A percentile compares a stretch with the other conserved stretches of the same genome.
Evolutionary conservation across 1,284 basidiomycete genomes (phyloP).

Genomic region (Exobasidium cylindrosporum): DNA sequence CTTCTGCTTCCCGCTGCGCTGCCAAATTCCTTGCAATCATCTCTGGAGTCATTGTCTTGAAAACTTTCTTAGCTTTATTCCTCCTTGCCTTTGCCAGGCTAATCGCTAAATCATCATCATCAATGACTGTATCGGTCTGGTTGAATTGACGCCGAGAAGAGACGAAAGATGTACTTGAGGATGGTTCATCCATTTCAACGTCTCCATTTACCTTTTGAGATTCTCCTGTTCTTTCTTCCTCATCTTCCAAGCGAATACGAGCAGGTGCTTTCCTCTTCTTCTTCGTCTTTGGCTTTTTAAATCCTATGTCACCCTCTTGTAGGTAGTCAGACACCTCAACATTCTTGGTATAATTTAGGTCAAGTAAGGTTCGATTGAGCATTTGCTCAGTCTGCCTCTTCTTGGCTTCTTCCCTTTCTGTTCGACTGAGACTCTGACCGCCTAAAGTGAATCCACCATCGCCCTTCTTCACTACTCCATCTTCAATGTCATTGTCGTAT

Average conservation of each 20-base stretch:
- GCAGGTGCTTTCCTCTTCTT: constrained; percentile 79
- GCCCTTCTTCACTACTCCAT: constrained; percentile 15
- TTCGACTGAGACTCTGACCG: constrained; percentile 18
- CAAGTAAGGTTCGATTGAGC: constrained; percentile 71
- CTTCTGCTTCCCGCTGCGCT: constrained; percentile 66
- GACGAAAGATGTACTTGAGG: neutral
- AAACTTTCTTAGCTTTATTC: constrained; percentile 71
- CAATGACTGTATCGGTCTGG: constrained; percentile 66
- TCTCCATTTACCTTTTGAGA: constrained; percentile 49
- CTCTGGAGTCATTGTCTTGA: constrained; percentile 75
- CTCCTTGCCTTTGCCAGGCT: constrained; percentile 81
- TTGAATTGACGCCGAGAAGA: neutral
- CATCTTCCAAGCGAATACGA: constrained; percentile 68
- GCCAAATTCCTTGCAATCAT: constrained; percentile 70
- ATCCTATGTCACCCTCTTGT: constrained; percentile 83
- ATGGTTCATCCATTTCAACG: constrained; percentile 62
- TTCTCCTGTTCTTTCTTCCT: constrained; percentile 58
- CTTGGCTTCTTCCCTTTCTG: constrained; percentile 57
- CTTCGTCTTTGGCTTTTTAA: constrained; percentile 83
- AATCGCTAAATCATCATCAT: constrained; percentile 96
- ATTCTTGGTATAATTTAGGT: constrained; percentile 85
- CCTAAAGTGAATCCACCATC: constrained; percentile 38
- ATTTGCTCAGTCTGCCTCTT: constrained; percentile 65
- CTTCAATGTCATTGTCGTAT: constrained; percentile 82
- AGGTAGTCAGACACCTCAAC: constrained; percentile 81